Conservation (phyloP, 441 rosid genomes). For the Gossypium lobatum region DNA sequence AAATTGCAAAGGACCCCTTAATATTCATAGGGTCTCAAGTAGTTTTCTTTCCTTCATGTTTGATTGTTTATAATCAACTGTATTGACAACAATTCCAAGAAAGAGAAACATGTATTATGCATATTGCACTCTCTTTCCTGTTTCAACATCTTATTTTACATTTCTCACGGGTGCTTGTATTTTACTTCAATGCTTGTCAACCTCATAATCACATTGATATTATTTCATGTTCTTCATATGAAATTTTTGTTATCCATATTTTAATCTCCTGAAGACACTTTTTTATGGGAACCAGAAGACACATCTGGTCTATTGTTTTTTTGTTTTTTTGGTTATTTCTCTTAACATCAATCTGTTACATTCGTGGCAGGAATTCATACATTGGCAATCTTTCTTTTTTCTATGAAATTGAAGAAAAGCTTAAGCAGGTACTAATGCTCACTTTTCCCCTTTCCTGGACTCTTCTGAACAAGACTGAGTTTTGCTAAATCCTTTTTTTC, state of each 20-base stretch:
- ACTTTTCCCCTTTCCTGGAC: conserved; percentile 9
- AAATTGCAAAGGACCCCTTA: not conserved
- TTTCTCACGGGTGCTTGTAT: not conserved
- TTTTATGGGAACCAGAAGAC: not conserved
- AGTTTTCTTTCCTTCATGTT: not conserved
- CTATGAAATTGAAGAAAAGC: conserved; percentile 70
- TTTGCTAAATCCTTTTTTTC: conserved; percentile 1
- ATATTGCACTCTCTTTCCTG: not conserved
- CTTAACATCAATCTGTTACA: conserved; percentile 2
- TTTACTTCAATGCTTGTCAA: not conserved
- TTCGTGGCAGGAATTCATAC: conserved; percentile 64
- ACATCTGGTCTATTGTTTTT: not conserved
- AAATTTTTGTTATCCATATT: not conserved
- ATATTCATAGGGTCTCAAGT: not conserved
- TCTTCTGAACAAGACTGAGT: not conserved
- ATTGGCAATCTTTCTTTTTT: conserved; percentile 74
- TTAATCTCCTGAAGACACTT: not conserved
- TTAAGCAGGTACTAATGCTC: conserved; percentile 48
- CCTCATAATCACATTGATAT: not conserved
- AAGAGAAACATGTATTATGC: not conserved
- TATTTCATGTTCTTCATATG: not conserved
- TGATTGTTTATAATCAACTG: not conserved
- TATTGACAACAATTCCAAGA: not conserved
- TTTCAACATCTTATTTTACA: not conserved
- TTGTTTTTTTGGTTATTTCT: not conserved